These are phyloP conservation scores for Kodamaea alishanica DNA, from an alignment of 1,139 yeast genomes.

Conservation along the genomic window DNA sequence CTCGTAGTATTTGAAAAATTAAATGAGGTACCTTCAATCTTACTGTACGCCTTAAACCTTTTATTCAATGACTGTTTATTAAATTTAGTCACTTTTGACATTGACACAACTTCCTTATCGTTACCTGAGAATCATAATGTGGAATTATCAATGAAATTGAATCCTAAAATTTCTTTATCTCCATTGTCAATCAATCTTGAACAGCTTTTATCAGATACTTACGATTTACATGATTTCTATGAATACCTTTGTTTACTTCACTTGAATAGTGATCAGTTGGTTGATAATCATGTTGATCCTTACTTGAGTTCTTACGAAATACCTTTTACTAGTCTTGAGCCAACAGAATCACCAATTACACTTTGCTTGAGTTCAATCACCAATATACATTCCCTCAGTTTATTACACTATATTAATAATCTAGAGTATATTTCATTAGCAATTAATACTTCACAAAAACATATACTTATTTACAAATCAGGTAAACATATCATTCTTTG, in stretches of 20 bases:
- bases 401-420: neutral
- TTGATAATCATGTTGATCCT: conserved; percentile 10
- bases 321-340: conserved; percentile 7
- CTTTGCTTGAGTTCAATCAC: neutral
- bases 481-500: conserved; percentile 3
- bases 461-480: conserved; percentile 4
- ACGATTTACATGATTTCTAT: conserved; percentile 12
- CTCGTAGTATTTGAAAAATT: conserved; percentile 10
- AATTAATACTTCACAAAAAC: neutral
- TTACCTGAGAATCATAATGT: neutral
- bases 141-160: neutral
- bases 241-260: conserved; percentile 20
- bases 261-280: conserved; percentile 16
- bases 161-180: neutral
- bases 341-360: neutral
- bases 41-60: conserved; percentile 4
- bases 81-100: neutral
- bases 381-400: neutral
- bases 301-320: conserved; percentile 15
- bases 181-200: neutral
- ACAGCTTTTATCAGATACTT: conserved; percentile 1
- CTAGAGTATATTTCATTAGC: conserved; percentile 1
- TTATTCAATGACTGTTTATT: conserved; percentile 1
- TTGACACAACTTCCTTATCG: neutral
- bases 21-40: conserved; percentile 1